Percentiles rank a stretch among this genome's conserved stretches.
phyloP scores from a whole-genome alignment of 805 yeast genomes.

The Barnettozyma californica region DNA sequence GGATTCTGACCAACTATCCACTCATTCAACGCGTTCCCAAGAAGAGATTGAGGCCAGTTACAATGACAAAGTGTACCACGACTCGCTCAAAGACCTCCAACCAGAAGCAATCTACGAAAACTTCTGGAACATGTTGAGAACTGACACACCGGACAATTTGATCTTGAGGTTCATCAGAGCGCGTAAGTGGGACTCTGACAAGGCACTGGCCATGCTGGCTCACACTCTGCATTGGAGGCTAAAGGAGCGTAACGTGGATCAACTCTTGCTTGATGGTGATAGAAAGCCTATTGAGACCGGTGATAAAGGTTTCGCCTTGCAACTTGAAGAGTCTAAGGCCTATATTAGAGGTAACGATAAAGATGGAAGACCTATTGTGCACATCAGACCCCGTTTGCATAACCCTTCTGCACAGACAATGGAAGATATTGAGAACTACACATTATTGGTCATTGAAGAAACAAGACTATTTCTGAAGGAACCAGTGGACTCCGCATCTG shows the following conservation, averaged over 20 bases:
- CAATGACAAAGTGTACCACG: conserved; percentile 38
- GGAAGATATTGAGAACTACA: conserved; percentile 69
- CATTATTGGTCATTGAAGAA: conserved; percentile 73
- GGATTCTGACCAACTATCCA: conserved; percentile 14
- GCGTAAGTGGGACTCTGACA: conserved; percentile 75
- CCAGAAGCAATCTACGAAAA: conserved; percentile 45
- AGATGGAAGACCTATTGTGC: conserved; percentile 71
- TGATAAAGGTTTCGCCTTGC: conserved; percentile 37
- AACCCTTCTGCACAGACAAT: conserved; percentile 60
- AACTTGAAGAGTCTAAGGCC: conserved; percentile 58
- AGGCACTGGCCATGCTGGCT: conserved; percentile 66
- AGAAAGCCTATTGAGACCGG: conserved; percentile 44
- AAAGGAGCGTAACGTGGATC: conserved; percentile 54
- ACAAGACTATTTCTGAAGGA: conserved; percentile 71
- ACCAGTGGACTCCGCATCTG: conserved; percentile 74
- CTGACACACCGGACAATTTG: conserved; percentile 78
- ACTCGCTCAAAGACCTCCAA: conserved; percentile 45
- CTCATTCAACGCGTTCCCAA: conserved; percentile 24
- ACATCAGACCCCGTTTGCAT: conserved; percentile 77
- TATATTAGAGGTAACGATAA: conserved; percentile 70
- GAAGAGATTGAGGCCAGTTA: conserved; percentile 28
- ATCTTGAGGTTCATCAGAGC: conserved; percentile 77
- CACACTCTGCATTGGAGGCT: conserved; percentile 73
- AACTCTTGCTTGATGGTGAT: conserved; percentile 68
- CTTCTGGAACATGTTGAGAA: conserved; percentile 58